phyloP scores from a whole-genome alignment of 495 filamentous ascomycete species.

The Elasticomyces elasticus region DNA sequence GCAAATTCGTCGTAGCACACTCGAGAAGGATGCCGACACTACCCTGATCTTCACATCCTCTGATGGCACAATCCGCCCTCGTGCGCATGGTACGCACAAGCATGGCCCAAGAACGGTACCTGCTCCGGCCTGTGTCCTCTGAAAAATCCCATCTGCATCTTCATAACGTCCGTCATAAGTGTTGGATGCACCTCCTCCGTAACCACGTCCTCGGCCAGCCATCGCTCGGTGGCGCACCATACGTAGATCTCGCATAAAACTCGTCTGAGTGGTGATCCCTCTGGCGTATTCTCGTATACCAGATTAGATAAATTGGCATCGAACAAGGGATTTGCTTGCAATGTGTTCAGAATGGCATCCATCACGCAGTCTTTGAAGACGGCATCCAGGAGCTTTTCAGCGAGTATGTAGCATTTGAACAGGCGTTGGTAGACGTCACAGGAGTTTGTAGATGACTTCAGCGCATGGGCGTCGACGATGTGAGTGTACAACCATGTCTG shows the following conservation, averaged over 20 bases:
- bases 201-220: neutral
- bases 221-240: neutral
- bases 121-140: neutral
- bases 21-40: no score
- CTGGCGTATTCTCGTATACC: slow-evolving; percentile 1
- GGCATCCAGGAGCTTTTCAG: slow-evolving; percentile 8
- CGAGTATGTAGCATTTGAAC: slow-evolving; percentile 3
- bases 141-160: neutral
- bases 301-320: neutral
- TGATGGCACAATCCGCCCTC: no score
- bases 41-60: no score
- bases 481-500: slow-evolving; percentile 7
- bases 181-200: no score
- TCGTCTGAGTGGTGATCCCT: neutral
- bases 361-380: slow-evolving; percentile 4
- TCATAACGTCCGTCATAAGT: slow-evolving; percentile 2
- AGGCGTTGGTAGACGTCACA: neutral
- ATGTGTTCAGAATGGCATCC: slow-evolving; percentile 7
- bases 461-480: neutral
- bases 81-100: neutral
- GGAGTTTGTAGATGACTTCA: neutral
- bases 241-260: neutral
- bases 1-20: no score
- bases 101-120: neutral
- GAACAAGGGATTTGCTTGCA: neutral